These are phyloP conservation scores for Aspergillus japonicus DNA, from an alignment of 2,329 filamentous ascomycete species.

Conservation along the genomic window DNA sequence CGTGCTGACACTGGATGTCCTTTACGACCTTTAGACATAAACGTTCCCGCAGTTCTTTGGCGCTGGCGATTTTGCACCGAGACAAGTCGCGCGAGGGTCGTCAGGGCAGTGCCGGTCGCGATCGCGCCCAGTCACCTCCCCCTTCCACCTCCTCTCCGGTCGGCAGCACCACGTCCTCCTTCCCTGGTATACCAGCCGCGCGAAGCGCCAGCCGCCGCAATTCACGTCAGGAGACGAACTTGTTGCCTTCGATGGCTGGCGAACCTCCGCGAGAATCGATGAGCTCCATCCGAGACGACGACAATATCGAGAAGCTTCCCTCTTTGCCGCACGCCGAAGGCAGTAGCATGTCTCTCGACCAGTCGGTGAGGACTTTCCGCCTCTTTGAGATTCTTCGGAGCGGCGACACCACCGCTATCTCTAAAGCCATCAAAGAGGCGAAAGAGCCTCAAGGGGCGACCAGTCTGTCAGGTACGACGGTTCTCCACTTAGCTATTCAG, in stretches of 20 bases:
- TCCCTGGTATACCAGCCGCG: conserved; percentile 27
- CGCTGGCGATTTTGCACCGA: conserved; percentile 55
- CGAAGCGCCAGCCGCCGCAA: conserved; percentile 34
- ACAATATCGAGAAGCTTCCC: conserved; percentile 34
- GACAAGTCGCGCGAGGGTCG: conserved; percentile 49
- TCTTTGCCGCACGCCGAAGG: conserved; percentile 33
- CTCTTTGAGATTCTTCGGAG: conserved; percentile 89
- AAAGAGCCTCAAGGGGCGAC: conserved; percentile 51
- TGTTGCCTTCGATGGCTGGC: conserved; percentile 22
- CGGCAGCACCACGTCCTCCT: conserved; percentile 27
- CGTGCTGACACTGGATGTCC: conserved; percentile 32
- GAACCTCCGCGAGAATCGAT: conserved; percentile 29
- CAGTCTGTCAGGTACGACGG: conserved; percentile 68
- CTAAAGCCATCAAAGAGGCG: conserved; percentile 69
- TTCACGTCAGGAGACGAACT: conserved; percentile 24
- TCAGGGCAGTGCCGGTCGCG: conserved; percentile 25
- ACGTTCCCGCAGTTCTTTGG: conserved; percentile 55
- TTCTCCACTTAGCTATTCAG: conserved; percentile 91
- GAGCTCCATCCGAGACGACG: conserved; percentile 25
- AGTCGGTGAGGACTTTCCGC: conserved; percentile 90
- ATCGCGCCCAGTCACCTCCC: conserved; percentile 25
- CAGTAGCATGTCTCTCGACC: conserved; percentile 66
- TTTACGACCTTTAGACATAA: conserved; percentile 44
- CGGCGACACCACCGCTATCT: conserved; percentile 87
- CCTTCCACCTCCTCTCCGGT: conserved; percentile 27